Conservation (phyloP, 345 rosid genomes). For the Salix brachista region DNA sequence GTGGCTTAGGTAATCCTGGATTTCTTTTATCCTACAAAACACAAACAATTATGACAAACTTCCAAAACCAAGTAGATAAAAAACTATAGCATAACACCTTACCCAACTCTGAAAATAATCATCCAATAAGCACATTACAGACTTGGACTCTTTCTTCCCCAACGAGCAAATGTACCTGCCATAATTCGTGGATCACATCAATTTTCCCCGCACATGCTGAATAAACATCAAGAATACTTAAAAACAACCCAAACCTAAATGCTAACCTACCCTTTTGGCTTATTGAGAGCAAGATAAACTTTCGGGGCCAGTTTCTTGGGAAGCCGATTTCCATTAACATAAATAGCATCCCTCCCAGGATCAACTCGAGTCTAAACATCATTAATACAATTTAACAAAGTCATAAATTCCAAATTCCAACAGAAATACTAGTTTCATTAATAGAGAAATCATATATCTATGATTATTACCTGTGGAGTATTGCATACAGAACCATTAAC, state of each 20-base stretch:
- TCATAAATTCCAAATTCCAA: neutral
- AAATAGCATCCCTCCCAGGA: constrained; percentile 68
- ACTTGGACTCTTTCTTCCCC: constrained; percentile 74
- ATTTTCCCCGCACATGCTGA: neutral
- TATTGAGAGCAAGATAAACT: constrained; percentile 85
- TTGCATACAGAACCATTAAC: constrained; percentile 81
- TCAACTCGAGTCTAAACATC: constrained; percentile 77
- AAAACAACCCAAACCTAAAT: neutral
- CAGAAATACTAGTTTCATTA: neutral
- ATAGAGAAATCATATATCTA: neutral
- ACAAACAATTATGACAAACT: constrained; percentile 7
- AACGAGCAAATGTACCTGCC: constrained; percentile 89
- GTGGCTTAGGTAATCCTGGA: constrained; percentile 73
- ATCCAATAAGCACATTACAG: constrained; percentile 62
- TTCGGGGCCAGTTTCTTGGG: constrained; percentile 88
- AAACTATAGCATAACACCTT: constrained; percentile 9
- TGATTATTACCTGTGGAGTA: constrained; percentile 58
- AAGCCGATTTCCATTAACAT: constrained; percentile 85
- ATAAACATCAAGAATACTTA: neutral
- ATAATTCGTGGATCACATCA: constrained; percentile 1
- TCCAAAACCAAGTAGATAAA: neutral
- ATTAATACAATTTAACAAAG: neutral
- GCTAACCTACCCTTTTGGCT: constrained; percentile 86
- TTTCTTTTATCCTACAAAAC: constrained; percentile 54
- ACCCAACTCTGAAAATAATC: constrained; percentile 77